Evolutionary conservation across 2,329 filamentous ascomycete species (phyloP), one percentile per base, ranked within the genome.

Genomic region (Didymella pinodella): DNA sequence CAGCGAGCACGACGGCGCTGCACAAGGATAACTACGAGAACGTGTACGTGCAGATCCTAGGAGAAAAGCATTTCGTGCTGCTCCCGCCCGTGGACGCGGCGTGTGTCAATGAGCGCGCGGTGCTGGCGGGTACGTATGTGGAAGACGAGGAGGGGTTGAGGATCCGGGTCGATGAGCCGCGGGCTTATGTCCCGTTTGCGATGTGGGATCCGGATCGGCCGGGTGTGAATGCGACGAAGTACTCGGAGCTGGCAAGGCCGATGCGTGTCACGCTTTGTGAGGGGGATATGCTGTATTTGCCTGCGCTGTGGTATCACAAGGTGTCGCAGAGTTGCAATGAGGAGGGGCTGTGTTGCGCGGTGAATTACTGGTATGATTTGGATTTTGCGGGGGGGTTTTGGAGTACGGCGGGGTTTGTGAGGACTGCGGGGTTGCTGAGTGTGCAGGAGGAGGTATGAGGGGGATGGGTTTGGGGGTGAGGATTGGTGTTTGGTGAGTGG

Each of bases 301-400:
- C 91, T 7, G 88, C 90, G 6, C 85, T 93, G 82, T 95, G 91
- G 91, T 90, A 75, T 72, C 91, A 95, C 73, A 93, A 94, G 73
- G 91, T 95, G 4, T 87, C 85, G 7, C 91, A 95, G 72, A 87
- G 84, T 2, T 88, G 86, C 64, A 83, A 82, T 0, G 79, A 85
- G 0, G 90, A 93, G 62, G 89, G 88, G 0, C 86, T 93, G 31
- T 92, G 90, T 41, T 86, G 90, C 54, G 90, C 91, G 1, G 87
- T 93, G 36, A 95, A 95, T 69, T 94, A 94, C 75, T 95, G 91
- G 89, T 93, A 93, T 65, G 90, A 94, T 72, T 90, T 93, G 84
- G 88, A 92, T 29, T 93, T 91, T 67, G 82, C 81, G 26, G 90
- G 90, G 0, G 83, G 85, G 0, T 84, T 92, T 34, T 92, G 88